These are phyloP conservation scores for Mucor racemosus DNA, from an alignment of 371 early-diverging fungal species.

Conservation along the genomic window DNA sequence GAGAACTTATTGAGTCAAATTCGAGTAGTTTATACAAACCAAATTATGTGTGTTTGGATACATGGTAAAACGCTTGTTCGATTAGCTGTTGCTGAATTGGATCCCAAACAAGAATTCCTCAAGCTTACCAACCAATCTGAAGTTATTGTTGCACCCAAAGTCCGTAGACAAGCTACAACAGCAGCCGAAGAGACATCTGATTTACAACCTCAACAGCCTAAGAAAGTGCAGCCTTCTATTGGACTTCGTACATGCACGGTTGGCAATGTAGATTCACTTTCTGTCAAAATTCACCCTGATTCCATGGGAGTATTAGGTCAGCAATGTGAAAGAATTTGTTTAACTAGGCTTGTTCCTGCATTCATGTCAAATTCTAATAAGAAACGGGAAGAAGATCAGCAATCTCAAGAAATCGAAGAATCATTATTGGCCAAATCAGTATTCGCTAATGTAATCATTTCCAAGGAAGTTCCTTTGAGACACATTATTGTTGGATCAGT, in stretches of 20 bases:
- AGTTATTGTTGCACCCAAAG: constrained; percentile 84
- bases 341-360: constrained; percentile 22
- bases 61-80: constrained; percentile 66
- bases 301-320: not conserved
- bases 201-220: not conserved
- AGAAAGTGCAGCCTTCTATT: constrained; percentile 16
- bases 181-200: constrained; percentile 8
- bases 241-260: constrained; percentile 4
- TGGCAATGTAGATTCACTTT: not conserved
- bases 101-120: constrained; percentile 60
- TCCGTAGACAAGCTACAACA: constrained; percentile 31
- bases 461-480: constrained; percentile 9
- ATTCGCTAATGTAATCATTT: constrained; percentile 15
- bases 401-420: not conserved
- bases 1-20: constrained; percentile 79
- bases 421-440: constrained; percentile 9
- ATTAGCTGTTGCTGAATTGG: constrained; percentile 59
- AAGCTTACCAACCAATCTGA: constrained; percentile 72
- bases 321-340: constrained; percentile 5
- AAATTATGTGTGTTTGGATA: constrained; percentile 78
- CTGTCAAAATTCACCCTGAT: constrained; percentile 27
- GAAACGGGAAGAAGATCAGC: constrained; percentile 19
- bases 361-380: constrained; percentile 7
- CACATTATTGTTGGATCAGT: constrained; percentile 25
- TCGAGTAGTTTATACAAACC: constrained; percentile 68